Conservation (phyloP, 768 basidiomycete genomes). For the Hygrocybe coccinea region DNA sequence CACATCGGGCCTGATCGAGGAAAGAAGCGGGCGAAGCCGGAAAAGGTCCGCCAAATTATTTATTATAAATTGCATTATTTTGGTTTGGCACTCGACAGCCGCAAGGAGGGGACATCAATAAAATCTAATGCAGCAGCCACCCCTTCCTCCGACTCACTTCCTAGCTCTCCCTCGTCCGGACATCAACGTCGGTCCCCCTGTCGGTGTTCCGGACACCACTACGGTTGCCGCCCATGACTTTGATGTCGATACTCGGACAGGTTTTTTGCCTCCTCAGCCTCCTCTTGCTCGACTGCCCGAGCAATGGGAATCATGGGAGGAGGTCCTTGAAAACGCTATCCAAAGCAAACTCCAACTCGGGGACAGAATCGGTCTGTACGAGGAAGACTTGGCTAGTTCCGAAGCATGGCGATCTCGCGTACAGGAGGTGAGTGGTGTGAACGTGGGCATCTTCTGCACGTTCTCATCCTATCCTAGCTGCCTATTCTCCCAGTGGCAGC, state of each 20-base stretch:
- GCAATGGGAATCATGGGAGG: conserved; percentile 73
- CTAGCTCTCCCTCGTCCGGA: conserved; percentile 27
- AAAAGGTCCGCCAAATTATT: background rate
- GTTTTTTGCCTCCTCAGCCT: conserved; percentile 82
- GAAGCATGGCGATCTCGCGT: conserved; percentile 52
- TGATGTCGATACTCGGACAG: conserved; percentile 86
- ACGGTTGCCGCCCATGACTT: conserved; percentile 81
- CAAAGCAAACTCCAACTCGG: conserved; percentile 52
- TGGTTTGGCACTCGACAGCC: too few species aligned
- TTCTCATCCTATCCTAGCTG: conserved; percentile 37
- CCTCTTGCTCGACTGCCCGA: conserved; percentile 60
- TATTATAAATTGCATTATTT: background rate
- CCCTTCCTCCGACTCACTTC: conserved; percentile 24
- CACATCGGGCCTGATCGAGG: too few species aligned
- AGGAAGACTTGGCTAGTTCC: conserved; percentile 40
- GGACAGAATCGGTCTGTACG: conserved; percentile 42
- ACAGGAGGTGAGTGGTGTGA: conserved; percentile 37
- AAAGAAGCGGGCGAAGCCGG: too few species aligned
- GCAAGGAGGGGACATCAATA: too few species aligned
- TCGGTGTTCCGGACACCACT: conserved; percentile 14
- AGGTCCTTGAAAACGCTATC: conserved; percentile 47
- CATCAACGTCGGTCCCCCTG: conserved; percentile 19
- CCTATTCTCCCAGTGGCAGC: conserved; percentile 45
- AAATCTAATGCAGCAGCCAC: background rate
- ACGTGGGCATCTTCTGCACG: conserved; percentile 5